Evolutionary conservation across 306 rosid species (phyloP).

Genomic region (Vicia sativa): DNA sequence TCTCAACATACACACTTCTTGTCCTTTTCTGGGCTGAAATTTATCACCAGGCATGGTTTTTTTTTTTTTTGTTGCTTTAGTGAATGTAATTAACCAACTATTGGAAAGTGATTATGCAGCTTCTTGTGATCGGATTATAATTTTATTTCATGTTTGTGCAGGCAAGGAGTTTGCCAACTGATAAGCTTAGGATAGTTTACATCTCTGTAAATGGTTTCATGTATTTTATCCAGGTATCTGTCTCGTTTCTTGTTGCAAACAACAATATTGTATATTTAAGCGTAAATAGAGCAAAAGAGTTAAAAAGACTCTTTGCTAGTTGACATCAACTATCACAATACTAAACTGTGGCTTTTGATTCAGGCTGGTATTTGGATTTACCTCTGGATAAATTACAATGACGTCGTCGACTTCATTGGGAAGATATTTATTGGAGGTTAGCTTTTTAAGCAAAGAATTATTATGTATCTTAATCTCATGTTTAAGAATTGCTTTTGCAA

Average conservation of each 20-base stretch:
- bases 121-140: slow-evolving; percentile 20
- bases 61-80: neutral
- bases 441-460: slow-evolving; percentile 36
- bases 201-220: slow-evolving; percentile 62
- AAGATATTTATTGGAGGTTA: slow-evolving; percentile 89
- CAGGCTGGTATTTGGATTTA: slow-evolving; percentile 91
- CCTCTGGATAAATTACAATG: slow-evolving; percentile 71
- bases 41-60: slow-evolving; percentile 76
- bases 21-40: slow-evolving; percentile 97
- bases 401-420: slow-evolving; percentile 63
- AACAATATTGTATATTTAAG: neutral
- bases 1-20: slow-evolving; percentile 83
- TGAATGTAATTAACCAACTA: neutral
- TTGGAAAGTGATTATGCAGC: neutral
- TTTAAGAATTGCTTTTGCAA: slow-evolving; percentile 28
- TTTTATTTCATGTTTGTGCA: slow-evolving; percentile 41
- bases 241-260: slow-evolving; percentile 14
- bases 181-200: slow-evolving; percentile 75
- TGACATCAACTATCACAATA: slow-evolving; percentile 24
- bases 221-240: slow-evolving; percentile 75
- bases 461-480: slow-evolving; percentile 32
- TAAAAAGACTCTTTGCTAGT: slow-evolving; percentile 4
- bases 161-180: slow-evolving; percentile 91
- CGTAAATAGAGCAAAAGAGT: neutral
- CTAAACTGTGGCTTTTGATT: slow-evolving; percentile 37